Percentiles rank a stretch among this genome's conserved stretches.
Conservation (phyloP, 116 monocot species). For the Thalassia testudinum region DNA sequence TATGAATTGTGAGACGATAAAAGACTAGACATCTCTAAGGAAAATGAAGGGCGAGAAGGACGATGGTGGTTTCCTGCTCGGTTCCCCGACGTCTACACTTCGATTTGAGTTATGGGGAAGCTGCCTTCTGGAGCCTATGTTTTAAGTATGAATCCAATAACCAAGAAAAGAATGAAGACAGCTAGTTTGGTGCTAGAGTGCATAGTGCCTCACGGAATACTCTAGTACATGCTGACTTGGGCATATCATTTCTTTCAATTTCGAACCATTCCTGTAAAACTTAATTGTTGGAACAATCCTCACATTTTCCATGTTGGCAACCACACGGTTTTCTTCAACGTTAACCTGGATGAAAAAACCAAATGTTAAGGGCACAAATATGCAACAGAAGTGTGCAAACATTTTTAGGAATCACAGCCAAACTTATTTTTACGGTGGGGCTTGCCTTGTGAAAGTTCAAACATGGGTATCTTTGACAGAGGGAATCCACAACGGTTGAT, state of each 20-base stretch:
- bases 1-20: too few relatives aligned
- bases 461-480: slow-evolving; percentile 61
- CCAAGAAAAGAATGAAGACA: too few relatives aligned
- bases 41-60: too few relatives aligned
- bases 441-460: slow-evolving; percentile 73
- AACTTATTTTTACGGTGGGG: neutral
- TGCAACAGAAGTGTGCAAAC: neutral
- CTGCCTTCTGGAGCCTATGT: too few relatives aligned
- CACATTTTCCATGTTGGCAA: slow-evolving; percentile 34
- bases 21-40: too few relatives aligned
- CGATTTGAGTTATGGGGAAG: too few relatives aligned
- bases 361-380: neutral
- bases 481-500: slow-evolving; percentile 35
- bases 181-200: neutral
- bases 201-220: slow-evolving; percentile 46
- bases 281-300: slow-evolving; percentile 55
- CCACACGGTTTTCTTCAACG: slow-evolving; percentile 11
- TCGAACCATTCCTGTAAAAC: slow-evolving; percentile 43
- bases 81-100: too few relatives aligned
- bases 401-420: neutral
- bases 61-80: too few relatives aligned
- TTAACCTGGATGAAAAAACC: slow-evolving; percentile 19
- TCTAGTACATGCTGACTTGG: slow-evolving; percentile 47
- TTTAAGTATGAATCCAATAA: too few relatives aligned
- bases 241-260: slow-evolving; percentile 57